Evolutionary conservation across 2,329 filamentous ascomycete species (phyloP), one percentile per base, ranked within the genome.

Genomic region (Periglandula ipomoeae): DNA sequence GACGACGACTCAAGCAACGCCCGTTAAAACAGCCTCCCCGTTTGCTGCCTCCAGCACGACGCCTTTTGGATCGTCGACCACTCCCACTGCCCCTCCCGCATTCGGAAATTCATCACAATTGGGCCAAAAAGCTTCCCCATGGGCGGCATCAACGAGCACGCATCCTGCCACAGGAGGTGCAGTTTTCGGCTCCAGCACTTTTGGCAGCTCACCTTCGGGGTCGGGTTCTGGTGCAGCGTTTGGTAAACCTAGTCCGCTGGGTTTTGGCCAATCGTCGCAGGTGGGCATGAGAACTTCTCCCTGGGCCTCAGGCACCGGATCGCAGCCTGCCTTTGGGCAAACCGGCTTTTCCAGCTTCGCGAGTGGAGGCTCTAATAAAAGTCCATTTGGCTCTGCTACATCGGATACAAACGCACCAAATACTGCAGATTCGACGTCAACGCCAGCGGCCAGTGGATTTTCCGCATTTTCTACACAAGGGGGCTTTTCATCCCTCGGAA

Each of bases 241-340:
- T 57, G 76, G 74, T 3, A 62, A 74, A 44, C 63, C 74, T 5
- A 66, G 67, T 19, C 57, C 69, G 2, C 67, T 76, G 49, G 72
- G 72, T 4, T 81, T 82, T 59, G 78, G 78, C 3, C 71, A 78
- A 53, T 66, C 76, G 15, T 68, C 73, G 7, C 67, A 68, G 11
- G 57, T 74, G 24, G 75, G 75, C 2, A 55, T 67, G 41, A 74
- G 72, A 52, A 55, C 68, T 2, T 82, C 79, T 5, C 76, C 76
- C 10, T 83, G 79, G 79, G 70, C 68, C 4, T 58, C 62, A 2
- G 60, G 52, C 13, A 52, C 59, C 4, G 50, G 54, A n/a, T 45
- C 60, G 7, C 48, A 65, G 4, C 67, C 76, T 17, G 66, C 74
- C 2, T 82, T 83, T 61, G 79, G 79, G 2, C 76, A 81, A 58